Percentiles rank a stretch among this genome's conserved stretches.
Evolutionary conservation across 306 rosid species (phyloP).

Genomic region (Fragaria ananassa): DNA sequence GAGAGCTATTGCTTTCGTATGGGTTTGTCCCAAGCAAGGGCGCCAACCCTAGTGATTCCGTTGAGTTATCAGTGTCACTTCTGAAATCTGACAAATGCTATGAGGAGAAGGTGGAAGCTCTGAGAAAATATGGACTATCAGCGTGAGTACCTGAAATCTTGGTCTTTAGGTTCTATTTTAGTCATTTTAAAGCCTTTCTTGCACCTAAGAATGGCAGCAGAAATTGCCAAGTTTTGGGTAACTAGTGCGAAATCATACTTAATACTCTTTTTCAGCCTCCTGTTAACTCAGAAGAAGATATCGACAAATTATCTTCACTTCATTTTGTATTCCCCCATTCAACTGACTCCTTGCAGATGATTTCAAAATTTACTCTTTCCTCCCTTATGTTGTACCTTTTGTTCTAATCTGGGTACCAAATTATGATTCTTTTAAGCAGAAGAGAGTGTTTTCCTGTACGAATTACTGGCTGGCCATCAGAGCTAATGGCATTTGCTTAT

Average conservation of each 20-base stretch:
- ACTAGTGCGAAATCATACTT: neutral
- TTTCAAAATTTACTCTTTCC: neutral
- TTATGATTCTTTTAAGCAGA: slow-evolving; percentile 38
- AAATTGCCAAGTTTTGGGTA: neutral
- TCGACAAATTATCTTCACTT: neutral
- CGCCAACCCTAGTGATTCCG: slow-evolving; percentile 82
- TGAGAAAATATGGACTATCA: slow-evolving; percentile 62
- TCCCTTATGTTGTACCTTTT: neutral
- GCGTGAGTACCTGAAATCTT: slow-evolving; percentile 45
- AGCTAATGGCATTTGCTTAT: slow-evolving; percentile 91
- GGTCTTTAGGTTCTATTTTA: neutral
- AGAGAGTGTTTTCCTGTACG: slow-evolving; percentile 83
- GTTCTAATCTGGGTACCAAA: slow-evolving; percentile 10
- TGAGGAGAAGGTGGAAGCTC: slow-evolving; percentile 62
- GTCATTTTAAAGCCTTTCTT: neutral
- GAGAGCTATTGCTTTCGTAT: slow-evolving; percentile 85
- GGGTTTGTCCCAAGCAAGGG: slow-evolving; percentile 97
- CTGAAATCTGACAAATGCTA: slow-evolving; percentile 68
- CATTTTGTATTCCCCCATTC: neutral
- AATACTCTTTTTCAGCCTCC: neutral
- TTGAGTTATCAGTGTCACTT: slow-evolving; percentile 72
- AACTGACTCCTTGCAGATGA: neutral
- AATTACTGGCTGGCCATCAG: slow-evolving; percentile 91
- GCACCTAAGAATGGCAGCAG: neutral
- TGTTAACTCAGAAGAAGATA: neutral